A percentile compares a stretch with the other conserved stretches of the same genome.
Evolutionary conservation across 1,139 yeast species (phyloP).

Genomic region (Pichia sp.): DNA sequence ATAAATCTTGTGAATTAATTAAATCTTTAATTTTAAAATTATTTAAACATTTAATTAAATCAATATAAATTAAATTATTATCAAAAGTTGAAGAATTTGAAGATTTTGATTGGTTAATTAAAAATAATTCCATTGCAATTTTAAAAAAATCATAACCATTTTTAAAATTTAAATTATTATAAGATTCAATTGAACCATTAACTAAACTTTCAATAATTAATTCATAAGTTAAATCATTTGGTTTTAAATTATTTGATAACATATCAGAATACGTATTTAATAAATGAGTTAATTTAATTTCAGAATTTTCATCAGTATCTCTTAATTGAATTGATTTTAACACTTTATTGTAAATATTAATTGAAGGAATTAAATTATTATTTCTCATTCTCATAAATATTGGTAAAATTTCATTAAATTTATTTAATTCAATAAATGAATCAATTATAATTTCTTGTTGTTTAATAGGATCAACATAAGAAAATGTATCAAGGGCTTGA

Average conservation of each 20-base stretch:
- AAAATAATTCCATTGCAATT: conserved; percentile 55
- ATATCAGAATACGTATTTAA: conserved; percentile 65
- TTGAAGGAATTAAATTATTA: conserved; percentile 23
- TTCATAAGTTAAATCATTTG: conserved; percentile 48
- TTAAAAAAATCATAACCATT: conserved; percentile 55
- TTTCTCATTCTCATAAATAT: conserved; percentile 27
- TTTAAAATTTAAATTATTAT: conserved; percentile 34
- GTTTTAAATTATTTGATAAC: conserved; percentile 45
- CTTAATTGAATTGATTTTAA: conserved; percentile 27
- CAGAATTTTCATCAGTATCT: conserved; percentile 35
- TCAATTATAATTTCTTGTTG: conserved; percentile 21
- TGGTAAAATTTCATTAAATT: conserved; percentile 29
- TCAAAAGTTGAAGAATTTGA: conserved; percentile 29
- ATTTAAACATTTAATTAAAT: conserved; percentile 24
- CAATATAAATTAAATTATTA: conserved; percentile 17
- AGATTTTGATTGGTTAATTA: conserved; percentile 35
- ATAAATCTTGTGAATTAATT: conserved; percentile 16
- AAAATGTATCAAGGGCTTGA: conserved; percentile 10
- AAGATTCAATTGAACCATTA: conserved; percentile 41
- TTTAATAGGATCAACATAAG: conserved; percentile 12
- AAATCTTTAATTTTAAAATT: conserved; percentile 19
- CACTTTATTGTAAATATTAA: conserved; percentile 27
- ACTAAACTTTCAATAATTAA: conserved; percentile 46
- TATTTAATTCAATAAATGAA: conserved; percentile 18
- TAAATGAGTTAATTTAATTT: conserved; percentile 49